These are phyloP conservation scores for Tetradesmus lagerheimii DNA, from an alignment of 139 green algal species.

Conservation along the genomic window DNA sequence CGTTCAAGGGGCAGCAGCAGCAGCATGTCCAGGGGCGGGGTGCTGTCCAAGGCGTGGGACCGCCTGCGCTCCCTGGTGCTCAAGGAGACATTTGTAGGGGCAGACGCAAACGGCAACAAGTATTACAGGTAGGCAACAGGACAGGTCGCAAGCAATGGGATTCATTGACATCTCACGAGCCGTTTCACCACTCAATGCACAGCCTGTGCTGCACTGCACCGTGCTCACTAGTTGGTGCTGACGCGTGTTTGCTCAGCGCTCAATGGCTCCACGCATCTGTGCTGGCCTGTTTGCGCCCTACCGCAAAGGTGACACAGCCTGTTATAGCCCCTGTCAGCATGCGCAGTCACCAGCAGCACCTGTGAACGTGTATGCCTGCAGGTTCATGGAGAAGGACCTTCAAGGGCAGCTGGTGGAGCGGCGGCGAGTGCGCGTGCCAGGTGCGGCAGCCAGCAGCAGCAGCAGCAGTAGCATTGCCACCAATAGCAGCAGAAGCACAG, in stretches of 20 bases:
- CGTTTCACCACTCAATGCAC: no score
- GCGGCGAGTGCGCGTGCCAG: slow-evolving; percentile 12
- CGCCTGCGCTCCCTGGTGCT: neutral
- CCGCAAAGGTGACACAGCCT: neutral
- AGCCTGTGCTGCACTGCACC: neutral
- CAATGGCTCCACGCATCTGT: neutral
- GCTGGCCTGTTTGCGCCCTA: neutral
- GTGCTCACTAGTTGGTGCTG: neutral
- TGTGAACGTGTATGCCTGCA: neutral
- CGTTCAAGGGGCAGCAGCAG: no score
- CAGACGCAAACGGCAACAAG: slow-evolving; percentile 36
- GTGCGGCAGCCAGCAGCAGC: neutral
- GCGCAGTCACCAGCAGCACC: neutral
- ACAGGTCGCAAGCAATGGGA: neutral
- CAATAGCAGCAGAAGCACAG: no score
- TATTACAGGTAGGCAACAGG: slow-evolving; percentile 31
- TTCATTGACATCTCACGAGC: neutral
- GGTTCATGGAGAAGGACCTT: slow-evolving; percentile 26
- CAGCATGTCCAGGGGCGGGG: neutral
- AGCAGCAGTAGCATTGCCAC: neutral
- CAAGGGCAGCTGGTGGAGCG: slow-evolving; percentile 13
- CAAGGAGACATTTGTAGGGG: slow-evolving; percentile 17
- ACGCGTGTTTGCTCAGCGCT: neutral
- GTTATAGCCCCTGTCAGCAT: neutral
- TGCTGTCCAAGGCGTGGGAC: slow-evolving; percentile 17